Conservation (phyloP, 179 eudicot species). For the Sideroxylon spinosum region DNA sequence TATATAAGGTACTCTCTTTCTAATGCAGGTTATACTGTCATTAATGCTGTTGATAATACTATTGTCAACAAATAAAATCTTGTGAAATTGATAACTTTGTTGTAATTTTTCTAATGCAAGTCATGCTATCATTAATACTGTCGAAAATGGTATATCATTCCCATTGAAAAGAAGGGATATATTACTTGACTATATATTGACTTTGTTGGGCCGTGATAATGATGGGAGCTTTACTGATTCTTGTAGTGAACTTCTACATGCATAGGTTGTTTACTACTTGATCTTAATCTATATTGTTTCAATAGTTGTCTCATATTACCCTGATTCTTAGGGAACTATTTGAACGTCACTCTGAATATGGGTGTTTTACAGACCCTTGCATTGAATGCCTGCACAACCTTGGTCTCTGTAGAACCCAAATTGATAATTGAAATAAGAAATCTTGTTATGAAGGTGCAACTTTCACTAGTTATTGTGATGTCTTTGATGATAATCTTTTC, state of each 20-base stretch:
- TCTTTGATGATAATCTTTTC: not conserved
- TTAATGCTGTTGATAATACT: slow-evolving; percentile 82
- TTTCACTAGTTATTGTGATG: not conserved
- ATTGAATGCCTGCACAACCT: slow-evolving; percentile 92
- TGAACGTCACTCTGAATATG: slow-evolving; percentile 10
- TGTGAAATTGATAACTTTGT: slow-evolving; percentile 12
- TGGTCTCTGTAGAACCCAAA: slow-evolving; percentile 98
- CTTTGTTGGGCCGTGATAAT: slow-evolving; percentile 89
- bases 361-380: slow-evolving; percentile 73
- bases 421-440: slow-evolving; percentile 81
- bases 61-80: too few species aligned
- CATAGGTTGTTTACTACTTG: slow-evolving; percentile 53
- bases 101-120: slow-evolving; percentile 38
- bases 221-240: slow-evolving; percentile 68
- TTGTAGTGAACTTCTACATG: slow-evolving; percentile 65
- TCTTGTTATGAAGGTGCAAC: slow-evolving; percentile 72
- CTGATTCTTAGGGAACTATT: not conserved
- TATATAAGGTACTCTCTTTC: too few species aligned
- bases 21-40: slow-evolving; percentile 76
- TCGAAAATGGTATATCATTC: slow-evolving; percentile 82
- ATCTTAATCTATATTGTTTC: slow-evolving; percentile 2
- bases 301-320: not conserved
- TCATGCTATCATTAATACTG: slow-evolving; percentile 81
- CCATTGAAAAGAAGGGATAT: slow-evolving; percentile 88
- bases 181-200: slow-evolving; percentile 81